phyloP scores from a whole-genome alignment of 345 rosid genomes.

The Eucalyptus coolabah region DNA sequence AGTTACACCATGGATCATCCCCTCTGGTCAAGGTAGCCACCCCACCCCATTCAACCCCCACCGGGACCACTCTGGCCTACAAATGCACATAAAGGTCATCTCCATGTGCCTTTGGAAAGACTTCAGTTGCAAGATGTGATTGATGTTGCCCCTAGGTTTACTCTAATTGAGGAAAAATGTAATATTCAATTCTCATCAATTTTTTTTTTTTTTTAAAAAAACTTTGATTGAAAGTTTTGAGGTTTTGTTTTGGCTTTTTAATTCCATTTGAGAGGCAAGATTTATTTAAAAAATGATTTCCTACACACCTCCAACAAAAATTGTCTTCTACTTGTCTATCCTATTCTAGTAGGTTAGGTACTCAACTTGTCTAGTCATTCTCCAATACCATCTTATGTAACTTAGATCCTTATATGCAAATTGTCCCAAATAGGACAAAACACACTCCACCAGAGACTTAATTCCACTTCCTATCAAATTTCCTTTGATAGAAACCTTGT shows the following conservation, averaged over 20 bases:
- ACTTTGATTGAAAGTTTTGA: neutral
- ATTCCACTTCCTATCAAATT: neutral
- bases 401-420: neutral
- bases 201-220: neutral
- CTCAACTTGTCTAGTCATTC: neutral
- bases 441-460: neutral
- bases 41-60: neutral
- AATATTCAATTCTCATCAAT: neutral
- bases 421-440: neutral
- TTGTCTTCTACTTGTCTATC: neutral
- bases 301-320: neutral
- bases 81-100: neutral
- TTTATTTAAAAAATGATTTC: neutral
- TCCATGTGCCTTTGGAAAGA: neutral
- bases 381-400: neutral
- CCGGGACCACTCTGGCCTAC: neutral
- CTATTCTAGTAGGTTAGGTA: neutral
- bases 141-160: neutral
- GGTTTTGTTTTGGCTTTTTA: neutral
- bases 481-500: neutral
- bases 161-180: neutral
- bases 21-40: neutral
- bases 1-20: neutral
- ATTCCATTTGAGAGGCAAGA: neutral
- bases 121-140: neutral